Evolutionary conservation across 106 monocot genomes (phyloP).

Genomic region (Phalaenopsis equestris): DNA sequence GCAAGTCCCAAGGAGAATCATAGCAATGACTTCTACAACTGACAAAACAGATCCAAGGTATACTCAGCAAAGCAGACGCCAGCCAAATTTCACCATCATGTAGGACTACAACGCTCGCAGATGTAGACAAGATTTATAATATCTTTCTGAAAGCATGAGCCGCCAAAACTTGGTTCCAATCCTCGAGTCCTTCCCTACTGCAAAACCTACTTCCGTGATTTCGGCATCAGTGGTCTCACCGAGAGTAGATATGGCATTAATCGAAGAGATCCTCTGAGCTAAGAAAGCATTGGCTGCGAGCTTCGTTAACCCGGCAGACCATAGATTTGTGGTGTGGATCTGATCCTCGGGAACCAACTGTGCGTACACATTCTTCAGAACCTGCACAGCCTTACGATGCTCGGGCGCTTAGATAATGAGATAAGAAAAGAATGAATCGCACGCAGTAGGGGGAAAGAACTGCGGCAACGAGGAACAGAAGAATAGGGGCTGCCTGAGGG

Average conservation of each 20-base stretch:
- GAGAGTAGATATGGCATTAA: constrained; percentile 37
- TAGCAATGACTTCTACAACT: too few relatives aligned
- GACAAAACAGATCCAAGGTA: too few relatives aligned
- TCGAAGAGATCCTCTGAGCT: constrained; percentile 48
- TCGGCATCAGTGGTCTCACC: constrained; percentile 44
- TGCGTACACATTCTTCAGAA: constrained; percentile 33
- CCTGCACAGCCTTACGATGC: constrained; percentile 32
- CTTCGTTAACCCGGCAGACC: constrained; percentile 57
- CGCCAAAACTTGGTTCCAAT: constrained; percentile 45
- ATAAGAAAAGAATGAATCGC: too few relatives aligned
- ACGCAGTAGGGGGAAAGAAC: too few relatives aligned
- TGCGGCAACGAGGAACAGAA: too few relatives aligned
- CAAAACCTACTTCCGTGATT: constrained; percentile 31
- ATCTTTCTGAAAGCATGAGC: constrained; percentile 50
- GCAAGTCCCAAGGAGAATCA: constrained; percentile 81
- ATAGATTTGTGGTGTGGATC: constrained; percentile 48
- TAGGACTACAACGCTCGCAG: constrained; percentile 21
- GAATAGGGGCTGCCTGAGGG: too few relatives aligned
- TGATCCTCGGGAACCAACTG: constrained; percentile 51
- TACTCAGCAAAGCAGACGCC: too few relatives aligned
- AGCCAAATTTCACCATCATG: too few relatives aligned
- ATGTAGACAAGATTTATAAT: constrained; percentile 51
- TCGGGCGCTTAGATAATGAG: constrained; percentile 15
- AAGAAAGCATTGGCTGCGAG: neutral
- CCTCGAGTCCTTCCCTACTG: constrained; percentile 38